Evolutionary conservation across 257 asterid species (phyloP), one percentile per base, ranked within the genome.

Genomic region (Handroanthus guayacan): DNA sequence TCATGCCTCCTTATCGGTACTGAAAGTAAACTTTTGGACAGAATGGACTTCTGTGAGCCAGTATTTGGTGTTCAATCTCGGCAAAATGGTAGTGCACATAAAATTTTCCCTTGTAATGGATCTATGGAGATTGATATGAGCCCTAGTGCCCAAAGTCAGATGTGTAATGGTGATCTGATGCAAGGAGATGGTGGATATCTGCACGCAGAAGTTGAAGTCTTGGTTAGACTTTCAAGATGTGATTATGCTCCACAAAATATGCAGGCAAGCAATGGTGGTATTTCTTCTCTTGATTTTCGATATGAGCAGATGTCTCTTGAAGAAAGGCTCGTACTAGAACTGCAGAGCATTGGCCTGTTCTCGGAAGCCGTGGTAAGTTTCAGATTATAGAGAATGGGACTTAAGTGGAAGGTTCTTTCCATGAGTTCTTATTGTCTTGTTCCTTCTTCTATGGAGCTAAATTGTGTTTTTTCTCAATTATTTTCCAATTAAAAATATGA

Each of bases 331-430:
- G 67, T 93, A 73, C 80, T 85, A 69, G 99, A 95, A 85, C 86
- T 95, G 67, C 92, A 87, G 76, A 93, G 97, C 79, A 64, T 95
- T 65, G 99, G 91, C 75, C 83, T 95, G 48, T 82, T 74, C 81
- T 72, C 87, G 80, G 99, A 93, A 79, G 71, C 92, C 10, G 92
- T 91, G 93, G 99, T 95, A 91, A 85, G 96, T 80, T 80, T 80
- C 79, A 68, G 52, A 63, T 75, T 18, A n/a, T 57, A 39, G 62
- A 79, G 75, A 41, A 75, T 9, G 54, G 38, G 54, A 31, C 55
- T 60, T 31, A 36, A 67, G 7, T 48, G 5, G 17, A 41, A 25
- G 37, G 4, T 54, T 54, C 48, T 67, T 75, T 72, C 3, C 37
- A 58, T 67, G 39, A 56, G 55, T 74, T 66, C 41, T 68, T 31